A percentile compares a stretch with the other conserved stretches of the same genome.
These are phyloP conservation scores for Hypoxylon sp. DNA, from an alignment of 2,329 filamentous ascomycete genomes.

Conservation along the genomic window DNA sequence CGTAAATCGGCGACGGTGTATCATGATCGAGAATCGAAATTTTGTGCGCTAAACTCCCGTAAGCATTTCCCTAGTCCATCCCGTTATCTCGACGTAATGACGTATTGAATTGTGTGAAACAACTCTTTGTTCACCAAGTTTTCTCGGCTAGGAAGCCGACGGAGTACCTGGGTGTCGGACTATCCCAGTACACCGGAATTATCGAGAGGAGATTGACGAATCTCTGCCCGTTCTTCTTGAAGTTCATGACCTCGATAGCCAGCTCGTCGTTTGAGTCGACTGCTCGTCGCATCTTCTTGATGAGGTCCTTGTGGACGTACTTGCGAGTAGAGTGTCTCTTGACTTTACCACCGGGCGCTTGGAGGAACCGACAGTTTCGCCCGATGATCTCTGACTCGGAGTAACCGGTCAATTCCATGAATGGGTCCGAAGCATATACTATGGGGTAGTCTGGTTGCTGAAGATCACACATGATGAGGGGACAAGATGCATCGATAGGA, in stretches of 20 bases:
- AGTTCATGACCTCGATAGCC: conserved; percentile 77
- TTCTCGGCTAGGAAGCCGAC: conserved; percentile 83
- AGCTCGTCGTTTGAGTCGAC: conserved; percentile 63
- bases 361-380: conserved; percentile 87
- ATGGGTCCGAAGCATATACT: conserved; percentile 87
- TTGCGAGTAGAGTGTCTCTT: conserved; percentile 71
- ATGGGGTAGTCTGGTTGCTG: conserved; percentile 81
- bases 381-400: conserved; percentile 80
- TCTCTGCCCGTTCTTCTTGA: conserved; percentile 81
- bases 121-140: conserved; percentile 43
- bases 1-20: conserved; percentile 35
- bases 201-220: conserved; percentile 91
- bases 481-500: conserved; percentile 86
- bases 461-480: conserved; percentile 86
- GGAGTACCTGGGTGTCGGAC: conserved; percentile 76
- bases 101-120: background rate
- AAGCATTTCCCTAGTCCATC: background rate
- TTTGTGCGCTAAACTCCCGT: conserved; percentile 23
- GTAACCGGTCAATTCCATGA: conserved; percentile 85
- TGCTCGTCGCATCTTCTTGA: conserved; percentile 68
- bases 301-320: conserved; percentile 75
- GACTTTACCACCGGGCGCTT: conserved; percentile 79
- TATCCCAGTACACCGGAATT: conserved; percentile 81
- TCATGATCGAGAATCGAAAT: conserved; percentile 27
- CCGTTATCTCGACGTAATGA: background rate